A percentile compares a stretch with the other conserved stretches of the same genome.
Evolutionary conservation across 805 yeast genomes (phyloP).

Genomic region (Candida hispaniensis): DNA sequence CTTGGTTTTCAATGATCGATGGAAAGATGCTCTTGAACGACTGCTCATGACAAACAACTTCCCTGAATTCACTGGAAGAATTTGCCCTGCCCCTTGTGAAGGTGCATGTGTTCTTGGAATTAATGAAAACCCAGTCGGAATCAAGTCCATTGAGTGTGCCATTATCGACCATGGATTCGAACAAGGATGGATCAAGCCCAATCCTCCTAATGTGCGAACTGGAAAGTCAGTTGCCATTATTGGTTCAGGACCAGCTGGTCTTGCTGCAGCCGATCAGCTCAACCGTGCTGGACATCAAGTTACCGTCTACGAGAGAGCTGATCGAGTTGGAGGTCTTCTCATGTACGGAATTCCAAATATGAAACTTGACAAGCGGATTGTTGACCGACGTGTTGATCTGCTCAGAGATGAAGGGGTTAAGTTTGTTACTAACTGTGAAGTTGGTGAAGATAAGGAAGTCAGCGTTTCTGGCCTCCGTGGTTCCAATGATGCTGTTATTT

Average conservation of each 20-base stretch:
- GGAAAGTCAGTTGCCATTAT: conserved; percentile 77
- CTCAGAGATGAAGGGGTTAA: conserved; percentile 82
- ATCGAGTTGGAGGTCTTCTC: conserved; percentile 91
- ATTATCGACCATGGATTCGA: conserved; percentile 94
- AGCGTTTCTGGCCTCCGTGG: conserved; percentile 56
- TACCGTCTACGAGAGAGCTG: conserved; percentile 86
- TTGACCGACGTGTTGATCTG: conserved; percentile 85
- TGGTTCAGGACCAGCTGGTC: conserved; percentile 97
- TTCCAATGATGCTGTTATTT: conserved; percentile 69
- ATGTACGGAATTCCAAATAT: conserved; percentile 99
- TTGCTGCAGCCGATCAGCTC: conserved; percentile 94
- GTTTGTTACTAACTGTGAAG: conserved; percentile 63
- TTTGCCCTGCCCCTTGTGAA: conserved; percentile 98
- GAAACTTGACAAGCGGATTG: conserved; percentile 90
- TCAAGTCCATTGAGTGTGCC: conserved; percentile 90
- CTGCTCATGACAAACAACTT: conserved; percentile 93
- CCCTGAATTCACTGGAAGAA: conserved; percentile 97
- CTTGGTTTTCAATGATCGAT: conserved; percentile 84
- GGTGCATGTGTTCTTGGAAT: conserved; percentile 94
- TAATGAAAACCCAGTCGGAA: conserved; percentile 90
- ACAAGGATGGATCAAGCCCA: conserved; percentile 90
- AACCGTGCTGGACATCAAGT: conserved; percentile 92
- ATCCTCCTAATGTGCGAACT: conserved; percentile 67
- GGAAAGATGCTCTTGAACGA: conserved; percentile 89
- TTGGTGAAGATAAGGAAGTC: conserved; percentile 62